Conservation (phyloP, 192 early-diverging fungal genomes). For the Backusella tuberculispora region DNA sequence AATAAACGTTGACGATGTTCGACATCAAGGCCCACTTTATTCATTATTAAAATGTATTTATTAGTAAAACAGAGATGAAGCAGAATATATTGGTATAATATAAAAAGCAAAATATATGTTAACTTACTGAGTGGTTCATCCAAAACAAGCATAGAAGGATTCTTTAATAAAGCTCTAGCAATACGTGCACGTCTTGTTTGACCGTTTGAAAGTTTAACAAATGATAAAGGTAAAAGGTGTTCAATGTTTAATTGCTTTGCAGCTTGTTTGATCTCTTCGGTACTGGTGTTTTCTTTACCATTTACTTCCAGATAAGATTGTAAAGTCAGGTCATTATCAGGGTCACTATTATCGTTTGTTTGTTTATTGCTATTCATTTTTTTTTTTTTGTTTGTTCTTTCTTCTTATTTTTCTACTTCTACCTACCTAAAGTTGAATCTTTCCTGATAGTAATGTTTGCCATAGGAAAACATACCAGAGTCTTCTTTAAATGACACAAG, state of each 20-base stretch:
- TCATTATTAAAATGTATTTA: too few species aligned
- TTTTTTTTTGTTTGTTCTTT: background rate
- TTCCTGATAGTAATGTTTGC: slow-evolving; percentile 52
- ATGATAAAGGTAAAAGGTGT: slow-evolving; percentile 38
- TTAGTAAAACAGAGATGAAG: background rate
- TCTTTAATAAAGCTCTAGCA: slow-evolving; percentile 39
- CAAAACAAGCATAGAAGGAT: slow-evolving; percentile 42
- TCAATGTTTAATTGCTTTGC: slow-evolving; percentile 36
- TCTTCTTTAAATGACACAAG: slow-evolving; percentile 39
- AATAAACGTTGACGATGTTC: slow-evolving; percentile 45
- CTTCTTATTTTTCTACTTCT: background rate
- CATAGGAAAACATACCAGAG: slow-evolving; percentile 35
- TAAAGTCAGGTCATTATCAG: slow-evolving; percentile 41
- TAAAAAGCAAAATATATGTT: background rate
- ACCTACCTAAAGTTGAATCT: slow-evolving; percentile 53
- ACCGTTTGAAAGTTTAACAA: slow-evolving; percentile 55
- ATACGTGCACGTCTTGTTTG: slow-evolving; percentile 52
- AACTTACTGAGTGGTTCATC: slow-evolving; percentile 62
- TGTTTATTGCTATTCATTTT: background rate
- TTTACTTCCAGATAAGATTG: slow-evolving; percentile 19
- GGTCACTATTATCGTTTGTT: slow-evolving; percentile 29
- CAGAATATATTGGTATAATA: background rate
- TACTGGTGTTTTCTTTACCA: slow-evolving; percentile 10
- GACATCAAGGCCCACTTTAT: slow-evolving; percentile 59
- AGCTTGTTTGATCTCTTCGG: slow-evolving; percentile 18